These are phyloP conservation scores for Pseudogymnoascus sp. DNA, from an alignment of 2,329 filamentous ascomycete species.

Conservation along the genomic window DNA sequence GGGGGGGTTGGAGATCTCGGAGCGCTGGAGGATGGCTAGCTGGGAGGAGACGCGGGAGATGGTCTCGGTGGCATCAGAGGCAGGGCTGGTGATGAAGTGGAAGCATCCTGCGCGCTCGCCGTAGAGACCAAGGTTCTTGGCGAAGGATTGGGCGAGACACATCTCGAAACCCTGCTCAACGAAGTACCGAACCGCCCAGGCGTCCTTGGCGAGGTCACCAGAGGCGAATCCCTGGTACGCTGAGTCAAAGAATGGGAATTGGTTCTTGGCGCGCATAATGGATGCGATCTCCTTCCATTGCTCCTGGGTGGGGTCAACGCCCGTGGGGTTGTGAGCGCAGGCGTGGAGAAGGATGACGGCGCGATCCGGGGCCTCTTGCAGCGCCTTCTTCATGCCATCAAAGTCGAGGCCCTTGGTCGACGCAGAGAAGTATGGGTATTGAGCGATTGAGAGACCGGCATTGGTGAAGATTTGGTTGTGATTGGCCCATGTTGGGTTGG, in stretches of 20 bases:
- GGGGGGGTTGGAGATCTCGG: constrained; percentile 95
- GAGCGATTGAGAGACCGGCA: constrained; percentile 67
- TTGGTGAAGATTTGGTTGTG: constrained; percentile 98
- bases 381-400: constrained; percentile 70
- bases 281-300: constrained; percentile 89
- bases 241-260: constrained; percentile 97
- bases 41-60: constrained; percentile 70
- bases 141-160: constrained; percentile 85
- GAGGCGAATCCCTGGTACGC: constrained; percentile 98
- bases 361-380: constrained; percentile 64
- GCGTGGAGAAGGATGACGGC: constrained; percentile 89
- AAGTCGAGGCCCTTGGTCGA: constrained; percentile 88
- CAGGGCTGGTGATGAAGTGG: constrained; percentile 78
- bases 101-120: constrained; percentile 94
- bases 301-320: constrained; percentile 85
- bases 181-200: constrained; percentile 91
- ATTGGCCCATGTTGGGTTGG: constrained; percentile 95
- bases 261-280: constrained; percentile 67
- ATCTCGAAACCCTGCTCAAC: constrained; percentile 86
- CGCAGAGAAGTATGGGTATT: constrained; percentile 91
- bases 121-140: constrained; percentile 97
- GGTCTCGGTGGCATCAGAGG: constrained; percentile 54
- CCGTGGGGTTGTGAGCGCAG: constrained; percentile 96
- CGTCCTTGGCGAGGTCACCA: constrained; percentile 76
- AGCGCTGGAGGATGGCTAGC: constrained; percentile 87